Base-by-base conservation (phyloP, 202 grass and related monocot species). In the Saccharum hybrid region DNA sequence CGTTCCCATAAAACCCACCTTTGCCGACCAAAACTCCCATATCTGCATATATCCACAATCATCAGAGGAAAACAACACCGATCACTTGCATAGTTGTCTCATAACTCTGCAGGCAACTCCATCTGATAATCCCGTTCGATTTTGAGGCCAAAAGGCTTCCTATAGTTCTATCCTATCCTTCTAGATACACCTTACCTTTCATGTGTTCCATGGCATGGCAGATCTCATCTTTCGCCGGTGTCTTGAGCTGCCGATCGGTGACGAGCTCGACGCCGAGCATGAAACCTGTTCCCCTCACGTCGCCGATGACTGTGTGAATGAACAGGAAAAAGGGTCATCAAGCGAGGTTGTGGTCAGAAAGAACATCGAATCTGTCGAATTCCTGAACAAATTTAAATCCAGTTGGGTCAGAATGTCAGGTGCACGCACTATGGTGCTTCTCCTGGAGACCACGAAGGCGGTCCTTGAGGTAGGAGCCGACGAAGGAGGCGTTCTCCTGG, bases 221-320 rank as follows among this genome's bases (percentile, higher is more conserved):
- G n/a, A 92, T 94, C 63, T 97, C 91, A 5, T 89, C 77, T 45
- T 90, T 94, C 3, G 91, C 91, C 19, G 94, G 94, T 38, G 91
- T 97, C 85, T 97, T 97, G 19, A 83, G 83, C 51, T 90, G 80
- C 71, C 85, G 81, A 54, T 97, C 86, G 0, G 87, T 94, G 36
- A 97, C 94, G 46, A 97, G 83, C 81, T 97, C 94, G 1, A 97
- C 89, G 52, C 94, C 94, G 23, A 94, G 91, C 87, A 97, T 97
- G 81, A 94, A 91, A 7, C 94, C 91, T 10, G 83, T 90, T 15
- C 94, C 91, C 83, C 94, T 94, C 63, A 97, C 94, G 71, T 97
- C 77, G 37, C 94, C 94, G 9, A 97, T 97, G 82, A 97, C 94
- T 97, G 59, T 34, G 5, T 14, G 60, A 77, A 76, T 10, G 9